These are phyloP conservation scores for Aphanomyces astaci DNA, from an alignment of 352 stramenopile genomes.

Conservation along the genomic window DNA sequence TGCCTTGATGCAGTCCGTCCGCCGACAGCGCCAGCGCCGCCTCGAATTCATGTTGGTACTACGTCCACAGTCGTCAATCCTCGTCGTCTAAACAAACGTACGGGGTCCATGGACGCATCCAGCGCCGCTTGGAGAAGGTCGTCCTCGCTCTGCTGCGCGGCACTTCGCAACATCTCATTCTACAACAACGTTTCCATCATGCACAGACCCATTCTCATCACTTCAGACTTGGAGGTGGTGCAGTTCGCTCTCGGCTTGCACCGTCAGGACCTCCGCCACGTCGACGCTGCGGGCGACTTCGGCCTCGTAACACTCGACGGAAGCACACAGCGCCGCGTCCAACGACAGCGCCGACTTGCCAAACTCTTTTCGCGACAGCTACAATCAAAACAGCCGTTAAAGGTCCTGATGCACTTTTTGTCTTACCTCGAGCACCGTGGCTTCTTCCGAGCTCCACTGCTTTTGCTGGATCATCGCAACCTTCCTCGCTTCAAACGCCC, in stretches of 20 bases:
- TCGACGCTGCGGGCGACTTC: conserved; percentile 29
- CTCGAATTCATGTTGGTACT: conserved; percentile 59
- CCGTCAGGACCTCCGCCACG: conserved; percentile 38
- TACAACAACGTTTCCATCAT: not conserved
- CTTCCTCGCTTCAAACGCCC: conserved; percentile 54
- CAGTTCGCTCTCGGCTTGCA: conserved; percentile 64
- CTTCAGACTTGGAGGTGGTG: conserved; percentile 46
- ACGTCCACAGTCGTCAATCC: too few relatives aligned
- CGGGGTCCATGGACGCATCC: conserved; percentile 36
- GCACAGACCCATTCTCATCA: not conserved
- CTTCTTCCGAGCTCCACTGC: conserved; percentile 26
- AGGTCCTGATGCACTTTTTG: too few relatives aligned
- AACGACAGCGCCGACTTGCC: conserved; percentile 30
- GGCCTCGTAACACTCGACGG: conserved; percentile 40
- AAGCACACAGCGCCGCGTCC: conserved; percentile 63
- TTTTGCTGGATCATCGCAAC: conserved; percentile 29
- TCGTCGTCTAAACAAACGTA: too few relatives aligned
- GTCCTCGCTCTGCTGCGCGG: conserved; percentile 61
- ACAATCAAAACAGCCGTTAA: conserved; percentile 21
- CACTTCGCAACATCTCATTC: conserved; percentile 46
- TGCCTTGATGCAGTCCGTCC: conserved; percentile 26
- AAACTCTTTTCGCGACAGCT: conserved; percentile 12
- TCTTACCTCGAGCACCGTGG: conserved; percentile 43
- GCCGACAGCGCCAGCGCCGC: conserved; percentile 52
- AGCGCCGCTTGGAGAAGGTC: conserved; percentile 69